Conservation (phyloP, 805 yeast genomes). For the Candida vaughaniae region DNA sequence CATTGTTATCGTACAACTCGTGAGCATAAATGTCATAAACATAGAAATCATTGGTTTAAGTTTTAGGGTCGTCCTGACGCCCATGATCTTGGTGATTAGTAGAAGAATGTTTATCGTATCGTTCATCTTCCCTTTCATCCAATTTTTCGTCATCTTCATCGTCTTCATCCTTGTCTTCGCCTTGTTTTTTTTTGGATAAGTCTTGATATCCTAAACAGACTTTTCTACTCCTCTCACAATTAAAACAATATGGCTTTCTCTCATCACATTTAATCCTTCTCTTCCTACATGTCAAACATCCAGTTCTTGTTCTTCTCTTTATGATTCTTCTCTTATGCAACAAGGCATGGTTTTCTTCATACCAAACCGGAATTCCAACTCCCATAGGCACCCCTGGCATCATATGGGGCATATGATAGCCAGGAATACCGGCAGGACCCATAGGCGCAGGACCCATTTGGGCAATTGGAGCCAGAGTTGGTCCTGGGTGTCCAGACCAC, state of each 20-base stretch:
- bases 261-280: conserved; percentile 77
- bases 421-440: neutral
- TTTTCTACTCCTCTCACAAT: conserved; percentile 64
- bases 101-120: neutral
- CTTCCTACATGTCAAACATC: conserved; percentile 71
- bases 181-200: conserved; percentile 8
- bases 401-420: conserved; percentile 1
- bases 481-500: neutral
- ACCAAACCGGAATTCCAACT: conserved; percentile 11
- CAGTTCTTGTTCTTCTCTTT: conserved; percentile 67
- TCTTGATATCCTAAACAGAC: conserved; percentile 66
- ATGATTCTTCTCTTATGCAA: conserved; percentile 40
- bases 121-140: neutral
- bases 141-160: neutral
- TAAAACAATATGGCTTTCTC: conserved; percentile 64
- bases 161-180: conserved; percentile 2
- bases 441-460: neutral
- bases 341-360: conserved; percentile 16
- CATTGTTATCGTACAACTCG: neutral
- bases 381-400: conserved; percentile 5
- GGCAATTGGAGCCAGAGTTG: neutral
- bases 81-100: neutral
- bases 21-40: too few relatives aligned
- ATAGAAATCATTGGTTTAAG: too few relatives aligned
- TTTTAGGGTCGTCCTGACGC: neutral